Percentiles rank a stretch among this genome's conserved stretches.
Conservation (phyloP, 2,329 filamentous ascomycete species). For the Exserohilum rostratum region DNA sequence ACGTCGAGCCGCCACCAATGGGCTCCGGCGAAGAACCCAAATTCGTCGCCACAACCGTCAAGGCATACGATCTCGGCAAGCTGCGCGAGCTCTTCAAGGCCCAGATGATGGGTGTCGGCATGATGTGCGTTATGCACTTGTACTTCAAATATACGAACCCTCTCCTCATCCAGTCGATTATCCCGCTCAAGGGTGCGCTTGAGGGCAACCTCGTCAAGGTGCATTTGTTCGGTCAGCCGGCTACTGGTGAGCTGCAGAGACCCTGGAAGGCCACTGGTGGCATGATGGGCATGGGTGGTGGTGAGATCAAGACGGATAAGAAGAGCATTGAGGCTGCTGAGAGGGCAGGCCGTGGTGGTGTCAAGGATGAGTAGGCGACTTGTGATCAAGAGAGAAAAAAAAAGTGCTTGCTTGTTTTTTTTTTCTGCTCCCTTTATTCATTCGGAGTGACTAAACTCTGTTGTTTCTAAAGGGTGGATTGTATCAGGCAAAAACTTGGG, state of each 20-base stretch:
- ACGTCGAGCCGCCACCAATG: slow-evolving; percentile 94
- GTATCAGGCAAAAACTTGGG: too few species aligned
- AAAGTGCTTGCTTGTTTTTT: too few species aligned
- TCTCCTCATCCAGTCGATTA: slow-evolving; percentile 96
- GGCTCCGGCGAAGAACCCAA: slow-evolving; percentile 94
- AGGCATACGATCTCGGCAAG: slow-evolving; percentile 91
- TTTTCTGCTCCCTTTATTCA: too few species aligned
- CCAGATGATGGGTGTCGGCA: slow-evolving; percentile 93
- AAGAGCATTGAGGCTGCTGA: slow-evolving; percentile 62
- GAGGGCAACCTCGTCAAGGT: slow-evolving; percentile 98
- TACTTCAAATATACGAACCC: slow-evolving; percentile 99
- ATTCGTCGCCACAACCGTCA: slow-evolving; percentile 93
- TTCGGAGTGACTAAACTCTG: too few species aligned
- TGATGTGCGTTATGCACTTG: slow-evolving; percentile 98
- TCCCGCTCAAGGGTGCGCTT: slow-evolving; percentile 93
- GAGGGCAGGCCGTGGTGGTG: slow-evolving; percentile 57
- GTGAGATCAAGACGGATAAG: slow-evolving; percentile 81
- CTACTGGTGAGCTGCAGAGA: slow-evolving; percentile 87
- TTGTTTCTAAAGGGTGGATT: too few species aligned
- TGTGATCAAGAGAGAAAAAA: too few species aligned
- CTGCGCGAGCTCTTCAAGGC: slow-evolving; percentile 84
- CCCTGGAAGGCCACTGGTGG: slow-evolving; percentile 89
- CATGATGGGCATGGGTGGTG: slow-evolving; percentile 78
- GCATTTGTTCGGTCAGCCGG: slow-evolving; percentile 85
- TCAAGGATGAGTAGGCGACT: slow-evolving; percentile 61